Base-by-base conservation (phyloP, 257 asterid genomes). In the Solanum lycopersicoides region DNA sequence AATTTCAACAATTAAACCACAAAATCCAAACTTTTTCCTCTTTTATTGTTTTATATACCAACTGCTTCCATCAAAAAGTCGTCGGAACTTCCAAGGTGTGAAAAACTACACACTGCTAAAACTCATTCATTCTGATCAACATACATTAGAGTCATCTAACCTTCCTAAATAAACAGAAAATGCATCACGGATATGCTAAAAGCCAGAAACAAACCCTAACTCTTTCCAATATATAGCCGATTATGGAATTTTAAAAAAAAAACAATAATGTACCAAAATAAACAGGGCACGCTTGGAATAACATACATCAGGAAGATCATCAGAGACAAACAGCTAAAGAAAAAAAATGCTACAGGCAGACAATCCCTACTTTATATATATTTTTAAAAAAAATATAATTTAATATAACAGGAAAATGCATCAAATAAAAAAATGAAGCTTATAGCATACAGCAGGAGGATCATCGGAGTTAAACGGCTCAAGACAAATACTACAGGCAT, bases 401-500 rank as follows among this genome's bases (percentile, higher is more conserved):
- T 79, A 44, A 25, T 44, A 25, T 41, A 45, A 45, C 39, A 77
- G 37, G 23, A 80, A 80, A 47, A 35, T 10, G 25, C 84, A 25
- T 77, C 18, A 42, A 23, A 76, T 20, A n/a, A 6, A 42, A 25
- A 5, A 41, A 13, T 8, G 7, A 76, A 42, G 79, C 28, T 30
- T 12, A 53, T 63, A 74, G 25, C 94, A 85, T 89, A 90, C 95
- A 34, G 90, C 87, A 41, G 92, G 89, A 87, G 95, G 95, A 91
- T 91, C 93, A 45, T 50, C 25, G 44, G 92, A 56, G 84, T 75
- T 87, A 84, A 91, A 92, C 87, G 93, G 93, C 85, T 92, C 95
- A 41, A 92, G 93, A 59, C 95, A 92, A 42, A 92, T 92, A 89
- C 93, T 91, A 63, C 95, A 92, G 13, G 90, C 94, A 71, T 94